A percentile compares a stretch with the other conserved stretches of the same genome.
phyloP scores from a whole-genome alignment of 148 eudicot species.

The Chenopodium quinoa region DNA sequence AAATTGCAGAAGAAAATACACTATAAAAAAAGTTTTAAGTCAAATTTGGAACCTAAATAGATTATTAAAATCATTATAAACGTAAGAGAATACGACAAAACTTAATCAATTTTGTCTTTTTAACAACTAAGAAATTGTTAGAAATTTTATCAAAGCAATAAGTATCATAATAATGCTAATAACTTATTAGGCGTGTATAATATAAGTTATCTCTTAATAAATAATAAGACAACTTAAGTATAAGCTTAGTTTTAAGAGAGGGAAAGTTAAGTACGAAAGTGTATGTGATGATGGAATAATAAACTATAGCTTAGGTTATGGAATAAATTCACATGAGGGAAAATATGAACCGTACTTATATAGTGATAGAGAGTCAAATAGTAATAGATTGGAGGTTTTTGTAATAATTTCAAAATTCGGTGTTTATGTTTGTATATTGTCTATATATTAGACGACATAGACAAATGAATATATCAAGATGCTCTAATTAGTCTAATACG shows the following conservation, averaged over 20 bases:
- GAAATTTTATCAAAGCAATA: neutral
- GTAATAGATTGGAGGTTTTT: neutral
- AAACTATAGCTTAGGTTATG: neutral
- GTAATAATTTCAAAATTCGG: no score
- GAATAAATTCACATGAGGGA: neutral
- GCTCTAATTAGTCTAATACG: no score
- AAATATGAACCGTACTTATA: neutral
- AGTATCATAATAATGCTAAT: neutral
- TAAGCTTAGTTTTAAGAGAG: neutral
- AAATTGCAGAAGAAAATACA: neutral
- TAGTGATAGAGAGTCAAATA: neutral
- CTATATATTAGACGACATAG: neutral
- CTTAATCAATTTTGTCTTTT: neutral
- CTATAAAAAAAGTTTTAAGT: neutral
- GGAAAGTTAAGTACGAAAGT: neutral
- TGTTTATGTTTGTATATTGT: neutral
- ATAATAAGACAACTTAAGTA: neutral
- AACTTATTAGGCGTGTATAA: neutral
- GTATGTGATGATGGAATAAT: neutral
- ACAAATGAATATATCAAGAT: neutral
- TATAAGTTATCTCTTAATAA: neutral
- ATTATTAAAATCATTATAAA: no score
- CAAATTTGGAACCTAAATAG: conserved; percentile 1
- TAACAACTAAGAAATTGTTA: neutral
- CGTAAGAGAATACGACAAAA: neutral